phyloP scores from a whole-genome alignment of 768 basidiomycete genomes.

The Coprinellus micaceus region DNA sequence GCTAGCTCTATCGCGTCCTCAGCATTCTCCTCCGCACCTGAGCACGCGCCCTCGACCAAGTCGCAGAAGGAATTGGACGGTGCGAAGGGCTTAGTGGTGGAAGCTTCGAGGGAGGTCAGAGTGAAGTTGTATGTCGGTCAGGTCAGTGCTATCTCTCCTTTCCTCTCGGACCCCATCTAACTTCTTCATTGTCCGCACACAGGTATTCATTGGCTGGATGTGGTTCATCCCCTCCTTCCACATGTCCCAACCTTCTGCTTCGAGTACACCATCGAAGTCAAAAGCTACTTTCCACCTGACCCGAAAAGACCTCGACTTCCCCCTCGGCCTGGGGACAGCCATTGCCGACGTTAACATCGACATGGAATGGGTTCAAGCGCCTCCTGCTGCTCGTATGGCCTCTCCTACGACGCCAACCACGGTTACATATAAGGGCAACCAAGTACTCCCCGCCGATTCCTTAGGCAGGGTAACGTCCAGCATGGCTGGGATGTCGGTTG shows the following conservation, averaged over 20 bases:
- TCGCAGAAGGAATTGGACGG: too few relatives aligned
- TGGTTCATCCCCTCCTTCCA: constrained; percentile 89
- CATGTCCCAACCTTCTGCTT: constrained; percentile 48
- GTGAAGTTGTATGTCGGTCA: constrained; percentile 72
- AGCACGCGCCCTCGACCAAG: too few relatives aligned
- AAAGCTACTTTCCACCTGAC: constrained; percentile 41
- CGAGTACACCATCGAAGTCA: constrained; percentile 12
- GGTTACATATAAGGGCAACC: not conserved
- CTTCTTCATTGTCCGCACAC: not conserved
- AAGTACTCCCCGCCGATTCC: not conserved
- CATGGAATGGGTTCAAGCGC: constrained; percentile 44
- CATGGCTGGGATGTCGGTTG: not conserved
- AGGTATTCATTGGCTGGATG: constrained; percentile 80
- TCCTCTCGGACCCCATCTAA: not conserved
- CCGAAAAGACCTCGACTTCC: constrained; percentile 71
- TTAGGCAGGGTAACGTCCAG: not conserved
- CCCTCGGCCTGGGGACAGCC: constrained; percentile 65
- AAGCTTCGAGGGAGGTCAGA: constrained; percentile 65
- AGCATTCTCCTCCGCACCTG: too few relatives aligned
- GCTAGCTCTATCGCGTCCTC: not conserved
- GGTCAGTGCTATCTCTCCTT: constrained; percentile 31
- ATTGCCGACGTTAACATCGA: constrained; percentile 66
- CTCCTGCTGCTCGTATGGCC: not conserved
- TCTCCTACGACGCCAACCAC: not conserved
- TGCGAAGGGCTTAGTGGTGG: constrained; percentile 48